Percentiles rank a stretch among this genome's conserved stretches.
Conservation (phyloP, 2,329 filamentous ascomycete genomes). For the Ascochyta viciae-villosae region DNA sequence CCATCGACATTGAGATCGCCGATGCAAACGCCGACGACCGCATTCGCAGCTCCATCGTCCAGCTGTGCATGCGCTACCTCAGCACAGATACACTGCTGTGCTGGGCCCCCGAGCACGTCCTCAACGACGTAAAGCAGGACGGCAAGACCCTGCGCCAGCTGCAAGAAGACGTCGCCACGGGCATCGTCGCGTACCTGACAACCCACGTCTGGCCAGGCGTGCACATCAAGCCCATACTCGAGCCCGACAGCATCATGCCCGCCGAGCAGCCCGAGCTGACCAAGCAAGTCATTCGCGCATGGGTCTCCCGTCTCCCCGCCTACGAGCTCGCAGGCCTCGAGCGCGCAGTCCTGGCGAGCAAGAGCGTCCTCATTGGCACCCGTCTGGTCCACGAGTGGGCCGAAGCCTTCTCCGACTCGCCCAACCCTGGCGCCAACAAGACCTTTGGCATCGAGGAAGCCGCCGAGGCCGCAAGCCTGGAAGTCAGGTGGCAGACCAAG, state of each 20-base stretch:
- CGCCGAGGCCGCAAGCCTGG: slow-evolving; percentile 76
- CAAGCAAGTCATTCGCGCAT: slow-evolving; percentile 77
- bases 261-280: slow-evolving; percentile 75
- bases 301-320: slow-evolving; percentile 73
- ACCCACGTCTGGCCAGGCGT: slow-evolving; percentile 83
- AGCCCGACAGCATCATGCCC: slow-evolving; percentile 77
- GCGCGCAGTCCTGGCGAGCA: slow-evolving; percentile 81
- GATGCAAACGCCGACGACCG: slow-evolving; percentile 61
- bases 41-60: slow-evolving; percentile 69
- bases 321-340: slow-evolving; percentile 91
- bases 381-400: slow-evolving; percentile 89
- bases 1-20: slow-evolving; percentile 77
- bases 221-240: slow-evolving; percentile 80
- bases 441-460: slow-evolving; percentile 85
- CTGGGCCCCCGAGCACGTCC: slow-evolving; percentile 72
- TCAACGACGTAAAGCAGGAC: slow-evolving; percentile 53
- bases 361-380: slow-evolving; percentile 80
- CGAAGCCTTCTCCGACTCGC: slow-evolving; percentile 67
- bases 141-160: slow-evolving; percentile 70
- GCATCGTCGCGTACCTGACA: slow-evolving; percentile 75
- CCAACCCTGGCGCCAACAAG: slow-evolving; percentile 46
- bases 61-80: slow-evolving; percentile 80
- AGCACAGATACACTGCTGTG: slow-evolving; percentile 92
- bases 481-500: slow-evolving; percentile 87
- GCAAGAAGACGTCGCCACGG: slow-evolving; percentile 73